These are phyloP conservation scores for Lolium multiflorum DNA, from an alignment of 176 grass and related monocot species.

Conservation along the genomic window DNA sequence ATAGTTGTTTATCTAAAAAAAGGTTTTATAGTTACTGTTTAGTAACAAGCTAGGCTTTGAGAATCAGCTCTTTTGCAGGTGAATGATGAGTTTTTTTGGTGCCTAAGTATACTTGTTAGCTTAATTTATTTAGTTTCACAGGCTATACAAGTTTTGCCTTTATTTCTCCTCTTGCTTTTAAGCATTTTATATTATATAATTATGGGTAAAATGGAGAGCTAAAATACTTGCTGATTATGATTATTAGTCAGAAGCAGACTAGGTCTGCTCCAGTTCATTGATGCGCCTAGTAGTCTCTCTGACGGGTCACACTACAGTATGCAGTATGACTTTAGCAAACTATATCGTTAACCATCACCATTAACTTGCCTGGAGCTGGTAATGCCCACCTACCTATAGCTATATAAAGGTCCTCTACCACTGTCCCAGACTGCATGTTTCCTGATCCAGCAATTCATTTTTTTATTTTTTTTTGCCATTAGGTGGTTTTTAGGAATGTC, in stretches of 20 bases:
- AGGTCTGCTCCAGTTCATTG: neutral
- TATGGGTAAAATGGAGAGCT: neutral
- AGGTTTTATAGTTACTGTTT: neutral
- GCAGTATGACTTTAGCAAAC: neutral
- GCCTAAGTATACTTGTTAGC: neutral
- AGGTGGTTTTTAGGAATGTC: neutral
- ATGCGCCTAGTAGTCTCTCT: neutral
- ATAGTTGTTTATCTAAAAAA: neutral
- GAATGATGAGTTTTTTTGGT: neutral
- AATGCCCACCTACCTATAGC: slow-evolving; percentile 3
- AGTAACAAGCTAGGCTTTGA: neutral
- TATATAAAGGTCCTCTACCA: neutral
- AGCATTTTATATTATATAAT: neutral
- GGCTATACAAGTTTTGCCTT: neutral
- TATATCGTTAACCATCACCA: neutral
- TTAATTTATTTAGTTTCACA: neutral
- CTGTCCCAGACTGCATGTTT: neutral
- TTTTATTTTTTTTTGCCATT: neutral
- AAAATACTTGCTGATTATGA: neutral
- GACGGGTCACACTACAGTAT: neutral
- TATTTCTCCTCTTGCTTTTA: neutral
- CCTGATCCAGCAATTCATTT: neutral
- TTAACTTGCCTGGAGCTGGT: neutral
- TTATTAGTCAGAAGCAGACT: neutral
- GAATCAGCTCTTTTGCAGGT: neutral